Evolutionary conservation across 2,329 filamentous ascomycete species (phyloP).

Genomic region (Teratosphaeria gauchensis): DNA sequence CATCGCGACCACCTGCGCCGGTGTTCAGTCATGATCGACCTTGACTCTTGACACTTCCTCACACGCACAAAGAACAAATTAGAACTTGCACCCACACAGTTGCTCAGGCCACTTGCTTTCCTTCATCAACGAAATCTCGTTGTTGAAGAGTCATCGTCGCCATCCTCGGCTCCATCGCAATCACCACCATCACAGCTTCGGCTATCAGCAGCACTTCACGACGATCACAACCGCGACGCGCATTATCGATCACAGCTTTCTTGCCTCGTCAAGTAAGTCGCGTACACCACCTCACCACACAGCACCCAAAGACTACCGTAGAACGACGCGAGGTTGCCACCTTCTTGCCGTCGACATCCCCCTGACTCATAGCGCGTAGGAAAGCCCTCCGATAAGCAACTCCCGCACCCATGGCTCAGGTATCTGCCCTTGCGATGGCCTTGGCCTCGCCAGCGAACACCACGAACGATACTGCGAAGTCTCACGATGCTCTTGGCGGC

Average conservation of each 20-base stretch:
- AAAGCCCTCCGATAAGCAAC: slow-evolving; percentile 22
- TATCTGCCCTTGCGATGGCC: slow-evolving; percentile 24
- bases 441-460: slow-evolving; percentile 22
- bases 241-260: slow-evolving; percentile 17
- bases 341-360: slow-evolving; percentile 3
- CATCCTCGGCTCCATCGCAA: not conserved
- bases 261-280: slow-evolving; percentile 27
- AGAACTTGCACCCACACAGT: not conserved
- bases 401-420: slow-evolving; percentile 21
- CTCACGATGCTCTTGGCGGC: slow-evolving; percentile 9
- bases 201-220: not conserved
- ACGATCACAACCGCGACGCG: not conserved
- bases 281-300: slow-evolving; percentile 8
- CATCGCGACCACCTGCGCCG: not conserved
- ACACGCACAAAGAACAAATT: not conserved
- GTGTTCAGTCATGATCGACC: not conserved
- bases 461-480: slow-evolving; percentile 7
- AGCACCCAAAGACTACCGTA: not conserved
- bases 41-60: not conserved
- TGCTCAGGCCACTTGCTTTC: not conserved
- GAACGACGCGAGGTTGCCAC: slow-evolving; percentile 1
- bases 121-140: not conserved
- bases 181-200: not conserved
- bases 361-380: slow-evolving; percentile 24
- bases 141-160: not conserved